phyloP scores from a whole-genome alignment of 2,329 filamentous ascomycete genomes.

The Fusarium globosum region DNA sequence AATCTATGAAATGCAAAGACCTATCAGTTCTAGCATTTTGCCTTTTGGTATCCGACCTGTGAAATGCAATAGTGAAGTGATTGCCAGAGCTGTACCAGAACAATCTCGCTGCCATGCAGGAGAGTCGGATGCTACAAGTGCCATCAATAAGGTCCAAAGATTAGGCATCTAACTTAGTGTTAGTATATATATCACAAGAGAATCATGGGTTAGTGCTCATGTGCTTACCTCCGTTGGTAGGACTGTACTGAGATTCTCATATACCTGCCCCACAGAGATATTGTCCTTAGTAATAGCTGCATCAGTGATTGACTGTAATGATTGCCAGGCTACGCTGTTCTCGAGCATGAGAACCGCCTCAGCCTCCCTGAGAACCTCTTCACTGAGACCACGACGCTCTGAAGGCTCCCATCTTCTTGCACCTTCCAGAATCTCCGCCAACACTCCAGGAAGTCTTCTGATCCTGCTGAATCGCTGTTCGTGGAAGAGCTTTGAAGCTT shows the following conservation, averaged over 20 bases:
- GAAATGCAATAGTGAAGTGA: neutral
- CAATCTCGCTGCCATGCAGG: neutral
- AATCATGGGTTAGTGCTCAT: neutral
- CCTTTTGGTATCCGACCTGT: neutral
- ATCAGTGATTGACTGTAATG: neutral
- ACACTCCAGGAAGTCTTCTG: neutral
- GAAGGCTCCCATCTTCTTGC: neutral
- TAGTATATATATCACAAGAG: rapidly evolving
- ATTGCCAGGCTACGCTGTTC: neutral
- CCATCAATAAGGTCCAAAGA: neutral
- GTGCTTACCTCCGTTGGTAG: neutral
- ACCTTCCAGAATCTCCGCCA: neutral
- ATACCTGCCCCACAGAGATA: neutral
- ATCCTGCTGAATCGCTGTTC: neutral
- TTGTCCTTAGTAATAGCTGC: neutral
- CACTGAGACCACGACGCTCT: neutral
- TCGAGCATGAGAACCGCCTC: neutral
- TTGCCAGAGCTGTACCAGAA: neutral
- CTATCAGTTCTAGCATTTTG: neutral
- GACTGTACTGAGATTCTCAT: neutral
- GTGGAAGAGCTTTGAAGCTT: neutral
- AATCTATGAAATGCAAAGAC: neutral
- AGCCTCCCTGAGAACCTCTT: neutral
- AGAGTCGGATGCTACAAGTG: neutral
- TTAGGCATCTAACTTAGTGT: neutral